A percentile compares a stretch with the other conserved stretches of the same genome.
Conservation (phyloP, 176 grass and related monocot genomes). For the Neostapfia colusana region DNA sequence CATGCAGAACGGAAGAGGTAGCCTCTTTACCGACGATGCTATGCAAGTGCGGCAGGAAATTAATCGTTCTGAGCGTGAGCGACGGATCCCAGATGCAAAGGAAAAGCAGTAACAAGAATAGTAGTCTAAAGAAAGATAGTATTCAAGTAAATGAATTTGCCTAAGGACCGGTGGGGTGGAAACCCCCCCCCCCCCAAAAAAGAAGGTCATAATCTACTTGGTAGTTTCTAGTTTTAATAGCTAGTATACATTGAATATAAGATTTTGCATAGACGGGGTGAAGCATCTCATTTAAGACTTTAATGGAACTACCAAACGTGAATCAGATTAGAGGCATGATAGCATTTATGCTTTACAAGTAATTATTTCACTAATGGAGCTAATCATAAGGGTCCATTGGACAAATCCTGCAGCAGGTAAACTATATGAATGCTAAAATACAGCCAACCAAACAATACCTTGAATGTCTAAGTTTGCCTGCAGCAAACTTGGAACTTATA, state of each 20-base stretch:
- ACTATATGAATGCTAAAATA: background rate
- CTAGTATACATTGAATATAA: background rate
- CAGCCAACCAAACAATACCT: background rate
- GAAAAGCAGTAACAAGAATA: too few species aligned
- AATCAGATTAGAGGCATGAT: background rate
- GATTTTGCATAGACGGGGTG: background rate
- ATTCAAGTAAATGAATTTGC: too few species aligned
- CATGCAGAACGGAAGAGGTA: too few species aligned
- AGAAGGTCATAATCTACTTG: too few species aligned
- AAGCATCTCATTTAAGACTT: conserved; percentile 8
- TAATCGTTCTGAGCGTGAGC: too few species aligned
- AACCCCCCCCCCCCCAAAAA: too few species aligned
- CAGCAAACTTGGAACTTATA: background rate
- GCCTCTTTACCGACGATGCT: too few species aligned
- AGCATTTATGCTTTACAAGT: background rate
- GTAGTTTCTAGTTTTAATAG: background rate
- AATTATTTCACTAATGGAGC: background rate
- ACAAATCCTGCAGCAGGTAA: background rate
- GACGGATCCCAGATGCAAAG: too few species aligned
- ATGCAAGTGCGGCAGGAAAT: too few species aligned
- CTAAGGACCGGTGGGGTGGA: too few species aligned
- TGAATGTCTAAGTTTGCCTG: background rate
- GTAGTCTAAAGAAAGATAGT: too few species aligned
- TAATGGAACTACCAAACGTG: background rate
- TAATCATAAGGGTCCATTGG: background rate